Percentiles rank a stretch among this genome's conserved stretches.
These are phyloP conservation scores for Phialophora verrucosa DNA, from an alignment of 2,329 filamentous ascomycete genomes.

Conservation along the genomic window DNA sequence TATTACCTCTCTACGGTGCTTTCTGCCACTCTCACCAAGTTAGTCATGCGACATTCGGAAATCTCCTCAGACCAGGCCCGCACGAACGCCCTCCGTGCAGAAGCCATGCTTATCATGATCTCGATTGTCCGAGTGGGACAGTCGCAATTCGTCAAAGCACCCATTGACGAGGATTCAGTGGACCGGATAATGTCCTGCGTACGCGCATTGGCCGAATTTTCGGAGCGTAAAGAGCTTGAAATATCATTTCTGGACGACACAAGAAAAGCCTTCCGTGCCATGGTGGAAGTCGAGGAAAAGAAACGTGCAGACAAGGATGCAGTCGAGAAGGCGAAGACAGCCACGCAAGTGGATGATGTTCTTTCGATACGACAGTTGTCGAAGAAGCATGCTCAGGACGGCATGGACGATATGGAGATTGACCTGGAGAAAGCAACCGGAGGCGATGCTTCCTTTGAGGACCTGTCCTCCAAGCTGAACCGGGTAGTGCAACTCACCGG, in stretches of 20 bases:
- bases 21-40: conserved; percentile 93
- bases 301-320: conserved; percentile 96
- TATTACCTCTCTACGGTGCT: conserved; percentile 95
- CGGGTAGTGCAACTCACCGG: conserved; percentile 96
- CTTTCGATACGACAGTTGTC: conserved; percentile 90
- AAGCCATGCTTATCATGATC: conserved; percentile 99
- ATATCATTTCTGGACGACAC: conserved; percentile 94
- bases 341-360: conserved; percentile 93
- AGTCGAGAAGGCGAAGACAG: conserved; percentile 87
- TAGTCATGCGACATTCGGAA: conserved; percentile 96
- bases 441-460: conserved; percentile 81
- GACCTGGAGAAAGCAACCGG: conserved; percentile 95
- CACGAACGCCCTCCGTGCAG: conserved; percentile 90
- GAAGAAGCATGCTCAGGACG: conserved; percentile 85
- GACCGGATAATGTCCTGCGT: conserved; percentile 98
- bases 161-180: conserved; percentile 97
- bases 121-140: conserved; percentile 97
- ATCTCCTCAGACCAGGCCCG: conserved; percentile 84
- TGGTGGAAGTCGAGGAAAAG: conserved; percentile 97
- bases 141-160: conserved; percentile 97
- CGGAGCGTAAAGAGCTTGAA: conserved; percentile 86
- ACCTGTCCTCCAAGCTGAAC: conserved; percentile 90
- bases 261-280: conserved; percentile 90
- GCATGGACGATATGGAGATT: conserved; percentile 81
- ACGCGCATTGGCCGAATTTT: conserved; percentile 86